phyloP scores from a whole-genome alignment of 2,329 filamentous ascomycete genomes.

The Microthyrium microscopicum region DNA sequence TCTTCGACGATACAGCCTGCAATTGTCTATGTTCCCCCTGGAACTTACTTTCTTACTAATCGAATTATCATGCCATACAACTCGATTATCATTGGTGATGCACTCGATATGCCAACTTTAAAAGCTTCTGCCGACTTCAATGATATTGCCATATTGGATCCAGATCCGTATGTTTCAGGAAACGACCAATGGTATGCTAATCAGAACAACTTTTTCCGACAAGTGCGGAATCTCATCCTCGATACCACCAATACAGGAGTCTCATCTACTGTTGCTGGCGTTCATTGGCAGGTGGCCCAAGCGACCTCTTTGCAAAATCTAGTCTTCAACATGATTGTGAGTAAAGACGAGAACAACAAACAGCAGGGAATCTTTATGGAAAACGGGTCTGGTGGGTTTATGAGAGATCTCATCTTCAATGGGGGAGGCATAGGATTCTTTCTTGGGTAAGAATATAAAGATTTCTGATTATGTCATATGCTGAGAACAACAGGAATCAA shows the following conservation, averaged over 20 bases:
- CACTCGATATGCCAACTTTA: constrained; percentile 11
- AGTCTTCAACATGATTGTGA: constrained; percentile 31
- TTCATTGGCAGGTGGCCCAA: constrained; percentile 55
- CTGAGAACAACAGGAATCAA: constrained; percentile 18
- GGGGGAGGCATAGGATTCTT: constrained; percentile 25
- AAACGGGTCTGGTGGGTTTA: constrained; percentile 27
- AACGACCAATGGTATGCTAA: constrained; percentile 18
- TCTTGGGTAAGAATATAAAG: constrained; percentile 14
- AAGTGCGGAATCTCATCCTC: constrained; percentile 33
- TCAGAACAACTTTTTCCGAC: constrained; percentile 35
- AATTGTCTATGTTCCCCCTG: constrained; percentile 8
- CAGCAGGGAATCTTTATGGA: constrained; percentile 30
- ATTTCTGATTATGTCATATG: not conserved
- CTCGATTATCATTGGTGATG: constrained; percentile 14
- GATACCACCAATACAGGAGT: constrained; percentile 16
- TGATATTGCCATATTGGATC: constrained; percentile 17
- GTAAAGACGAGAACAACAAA: constrained; percentile 24
- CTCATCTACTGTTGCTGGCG: too few species aligned
- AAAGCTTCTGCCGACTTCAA: constrained; percentile 15
- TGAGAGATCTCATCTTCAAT: constrained; percentile 28
- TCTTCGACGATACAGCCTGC: constrained; percentile 11
- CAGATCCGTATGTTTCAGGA: constrained; percentile 16
- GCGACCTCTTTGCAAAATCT: constrained; percentile 42
- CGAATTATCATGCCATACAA: constrained; percentile 14
- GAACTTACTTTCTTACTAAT: constrained; percentile 7